Evolutionary conservation across 73 alveolate species (phyloP).

Genomic region (Paramecium sexaurelia): DNA sequence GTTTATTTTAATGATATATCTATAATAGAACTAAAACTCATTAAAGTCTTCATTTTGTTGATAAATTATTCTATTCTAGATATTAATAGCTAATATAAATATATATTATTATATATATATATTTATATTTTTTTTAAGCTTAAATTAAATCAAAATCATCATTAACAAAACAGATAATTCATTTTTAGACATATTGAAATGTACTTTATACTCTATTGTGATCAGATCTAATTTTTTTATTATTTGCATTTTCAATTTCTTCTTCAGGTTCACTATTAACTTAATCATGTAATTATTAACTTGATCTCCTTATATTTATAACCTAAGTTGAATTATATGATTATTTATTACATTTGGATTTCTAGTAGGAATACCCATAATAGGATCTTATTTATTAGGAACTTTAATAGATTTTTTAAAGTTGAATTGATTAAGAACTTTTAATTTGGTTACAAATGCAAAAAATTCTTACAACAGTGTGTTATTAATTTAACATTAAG

Average conservation of each 20-base stretch:
- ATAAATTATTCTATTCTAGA: neutral
- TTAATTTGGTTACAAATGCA: slow-evolving; percentile 19
- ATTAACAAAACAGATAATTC: neutral
- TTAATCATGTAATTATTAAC: neutral
- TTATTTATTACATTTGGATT: slow-evolving; percentile 1
- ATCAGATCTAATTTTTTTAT: neutral
- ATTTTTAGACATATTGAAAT: neutral
- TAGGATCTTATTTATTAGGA: slow-evolving; percentile 49
- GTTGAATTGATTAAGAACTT: slow-evolving; percentile 12
- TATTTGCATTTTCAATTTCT: neutral
- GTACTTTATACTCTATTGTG: neutral
- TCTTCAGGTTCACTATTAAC: neutral
- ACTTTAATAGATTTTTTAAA: slow-evolving; percentile 25
- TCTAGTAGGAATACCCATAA: slow-evolving; percentile 41
- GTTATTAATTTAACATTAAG: slow-evolving; percentile 2
- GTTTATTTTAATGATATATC: neutral
- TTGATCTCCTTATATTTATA: neutral
- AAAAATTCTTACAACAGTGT: neutral
- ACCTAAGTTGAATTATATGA: neutral
- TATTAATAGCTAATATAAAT: neutral
- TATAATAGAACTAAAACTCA: neutral
- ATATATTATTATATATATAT: neutral
- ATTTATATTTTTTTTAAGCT: no score
- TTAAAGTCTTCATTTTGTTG: neutral
- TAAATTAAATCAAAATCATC: neutral